A percentile compares a stretch with the other conserved stretches of the same genome.
Evolutionary conservation across 352 stramenopile genomes (phyloP).

Genomic region (Pythium pyrilobum): DNA sequence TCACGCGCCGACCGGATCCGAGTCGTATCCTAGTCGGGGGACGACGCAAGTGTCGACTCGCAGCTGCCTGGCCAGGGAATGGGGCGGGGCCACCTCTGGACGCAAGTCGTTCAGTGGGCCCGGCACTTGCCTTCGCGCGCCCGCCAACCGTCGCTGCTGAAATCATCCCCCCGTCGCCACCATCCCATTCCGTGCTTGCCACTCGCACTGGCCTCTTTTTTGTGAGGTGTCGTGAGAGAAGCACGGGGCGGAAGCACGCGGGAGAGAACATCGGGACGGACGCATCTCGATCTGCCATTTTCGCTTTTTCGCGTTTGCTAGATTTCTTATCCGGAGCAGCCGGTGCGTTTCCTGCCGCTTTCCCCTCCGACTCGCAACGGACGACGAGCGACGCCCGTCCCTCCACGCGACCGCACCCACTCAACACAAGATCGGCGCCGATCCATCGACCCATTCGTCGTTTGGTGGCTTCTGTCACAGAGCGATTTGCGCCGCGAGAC

Average conservation of each 20-base stretch:
- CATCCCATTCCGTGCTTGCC: slow-evolving; percentile 8
- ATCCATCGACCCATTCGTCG: neutral
- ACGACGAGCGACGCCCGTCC: too few species aligned
- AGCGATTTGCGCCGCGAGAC: slow-evolving; percentile 11
- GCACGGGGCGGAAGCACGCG: too few species aligned
- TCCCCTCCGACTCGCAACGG: too few species aligned
- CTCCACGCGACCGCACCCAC: too few species aligned
- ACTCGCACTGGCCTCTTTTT: slow-evolving; percentile 18
- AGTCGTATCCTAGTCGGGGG: neutral
- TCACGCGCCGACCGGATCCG: slow-evolving; percentile 3
- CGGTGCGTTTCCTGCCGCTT: too few species aligned
- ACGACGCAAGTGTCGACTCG: neutral
- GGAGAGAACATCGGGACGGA: too few species aligned
- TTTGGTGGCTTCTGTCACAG: neutral
- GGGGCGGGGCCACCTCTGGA: too few species aligned
- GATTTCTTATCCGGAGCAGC: slow-evolving; percentile 13
- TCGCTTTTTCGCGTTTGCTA: neutral
- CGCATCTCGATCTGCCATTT: slow-evolving; percentile 12
- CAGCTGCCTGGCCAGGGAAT: too few species aligned
- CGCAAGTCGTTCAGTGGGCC: neutral
- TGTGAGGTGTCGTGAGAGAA: too few species aligned
- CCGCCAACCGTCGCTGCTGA: slow-evolving; percentile 14
- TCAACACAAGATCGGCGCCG: too few species aligned
- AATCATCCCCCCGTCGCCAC: neutral
- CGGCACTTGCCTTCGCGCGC: too few species aligned